Conservation (phyloP, 164 flowering plant genomes). For the Berberis thunbergii region DNA sequence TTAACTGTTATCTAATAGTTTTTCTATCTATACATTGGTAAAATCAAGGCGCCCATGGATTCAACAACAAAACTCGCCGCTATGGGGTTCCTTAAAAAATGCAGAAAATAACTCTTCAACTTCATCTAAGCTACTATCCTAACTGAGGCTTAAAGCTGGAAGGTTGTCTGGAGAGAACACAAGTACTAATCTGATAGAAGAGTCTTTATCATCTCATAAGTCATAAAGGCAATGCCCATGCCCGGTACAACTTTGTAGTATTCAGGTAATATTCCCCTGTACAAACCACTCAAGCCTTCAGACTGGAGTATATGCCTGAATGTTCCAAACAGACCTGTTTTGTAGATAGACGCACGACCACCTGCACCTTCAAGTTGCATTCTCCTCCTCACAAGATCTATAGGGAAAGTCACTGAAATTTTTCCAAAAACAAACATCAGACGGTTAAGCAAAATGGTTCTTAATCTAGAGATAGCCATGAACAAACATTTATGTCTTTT, state of each 20-base stretch:
- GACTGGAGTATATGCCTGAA: conserved; percentile 47
- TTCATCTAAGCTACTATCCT: too few relatives aligned
- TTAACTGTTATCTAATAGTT: too few relatives aligned
- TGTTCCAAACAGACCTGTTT: conserved; percentile 54
- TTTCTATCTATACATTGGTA: too few relatives aligned
- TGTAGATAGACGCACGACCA: conserved; percentile 64
- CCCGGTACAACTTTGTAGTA: conserved; percentile 85
- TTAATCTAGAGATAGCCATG: too few relatives aligned
- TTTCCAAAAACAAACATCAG: background rate
- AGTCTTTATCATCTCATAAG: conserved; percentile 62
- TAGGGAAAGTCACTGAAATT: conserved; percentile 60
- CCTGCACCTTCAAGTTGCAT: conserved; percentile 89
- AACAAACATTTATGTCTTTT: too few relatives aligned
- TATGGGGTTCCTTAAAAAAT: too few relatives aligned
- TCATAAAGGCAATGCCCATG: conserved; percentile 79
- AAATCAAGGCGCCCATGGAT: too few relatives aligned
- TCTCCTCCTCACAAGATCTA: conserved; percentile 79
- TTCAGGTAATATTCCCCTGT: conserved; percentile 79
- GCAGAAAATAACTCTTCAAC: too few relatives aligned
- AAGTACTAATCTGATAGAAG: conserved; percentile 27
- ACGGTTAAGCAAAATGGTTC: too few relatives aligned
- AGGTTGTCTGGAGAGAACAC: too few relatives aligned
- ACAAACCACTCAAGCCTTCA: conserved; percentile 67
- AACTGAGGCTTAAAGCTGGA: too few relatives aligned
- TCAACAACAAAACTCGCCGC: too few relatives aligned